A percentile compares a stretch with the other conserved stretches of the same genome.
phyloP scores from a whole-genome alignment of 805 yeast species.

The Barnettozyma sucrosica region DNA sequence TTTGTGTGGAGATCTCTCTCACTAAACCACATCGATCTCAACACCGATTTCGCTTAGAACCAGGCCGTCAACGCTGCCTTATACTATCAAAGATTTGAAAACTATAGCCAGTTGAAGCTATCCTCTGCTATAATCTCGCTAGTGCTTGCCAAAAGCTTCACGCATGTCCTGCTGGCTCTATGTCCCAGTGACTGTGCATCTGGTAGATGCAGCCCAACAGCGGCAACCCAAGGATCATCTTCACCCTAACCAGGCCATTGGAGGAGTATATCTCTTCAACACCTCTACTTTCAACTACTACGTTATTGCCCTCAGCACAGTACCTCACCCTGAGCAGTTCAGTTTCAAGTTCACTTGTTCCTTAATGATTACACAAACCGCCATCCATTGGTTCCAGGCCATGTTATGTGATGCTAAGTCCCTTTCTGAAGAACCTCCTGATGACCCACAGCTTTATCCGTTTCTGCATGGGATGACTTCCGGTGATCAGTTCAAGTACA shows the following conservation, averaged over 20 bases:
- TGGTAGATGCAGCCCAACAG: slow-evolving; percentile 5
- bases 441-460: background rate
- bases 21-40: background rate
- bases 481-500: slow-evolving; percentile 16
- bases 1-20: background rate
- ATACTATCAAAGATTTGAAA: background rate
- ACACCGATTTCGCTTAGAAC: background rate
- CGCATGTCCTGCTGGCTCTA: slow-evolving; percentile 19
- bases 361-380: slow-evolving; percentile 10
- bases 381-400: slow-evolving; percentile 18
- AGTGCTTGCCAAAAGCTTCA: background rate
- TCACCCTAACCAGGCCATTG: slow-evolving; percentile 12
- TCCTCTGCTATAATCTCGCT: background rate
- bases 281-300: slow-evolving; percentile 10
- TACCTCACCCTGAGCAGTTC: slow-evolving; percentile 13
- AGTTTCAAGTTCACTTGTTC: slow-evolving; percentile 14
- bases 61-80: background rate
- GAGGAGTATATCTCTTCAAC: slow-evolving; percentile 22
- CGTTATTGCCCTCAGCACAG: slow-evolving; percentile 16
- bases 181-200: slow-evolving; percentile 24
- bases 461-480: slow-evolving; percentile 11
- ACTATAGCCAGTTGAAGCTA: background rate
- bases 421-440: slow-evolving; percentile 1
- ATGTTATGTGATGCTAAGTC: slow-evolving; percentile 5
- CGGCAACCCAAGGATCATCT: slow-evolving; percentile 1